Conservation (phyloP, 768 basidiomycete genomes). For the Russula earlei region DNA sequence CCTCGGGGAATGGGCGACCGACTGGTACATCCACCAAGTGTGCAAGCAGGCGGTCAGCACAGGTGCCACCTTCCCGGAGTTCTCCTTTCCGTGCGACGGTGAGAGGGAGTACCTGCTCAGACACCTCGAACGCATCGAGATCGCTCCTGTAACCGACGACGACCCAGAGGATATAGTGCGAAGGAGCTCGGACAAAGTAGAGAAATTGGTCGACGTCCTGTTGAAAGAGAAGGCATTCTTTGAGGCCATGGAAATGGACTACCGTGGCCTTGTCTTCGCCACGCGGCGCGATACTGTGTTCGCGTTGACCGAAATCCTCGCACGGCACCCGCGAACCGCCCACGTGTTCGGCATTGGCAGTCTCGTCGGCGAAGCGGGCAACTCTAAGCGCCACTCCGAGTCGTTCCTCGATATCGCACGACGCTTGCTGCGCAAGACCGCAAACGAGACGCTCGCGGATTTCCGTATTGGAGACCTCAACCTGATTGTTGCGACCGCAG, state of each 20-base stretch:
- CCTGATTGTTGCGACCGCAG: constrained; percentile 63
- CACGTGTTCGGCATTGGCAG: constrained; percentile 46
- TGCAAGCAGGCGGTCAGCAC: constrained; percentile 40
- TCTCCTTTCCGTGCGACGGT: constrained; percentile 42
- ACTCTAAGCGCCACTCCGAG: constrained; percentile 40
- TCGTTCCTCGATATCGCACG: constrained; percentile 66
- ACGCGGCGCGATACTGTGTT: constrained; percentile 66
- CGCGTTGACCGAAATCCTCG: constrained; percentile 54
- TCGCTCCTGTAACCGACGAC: constrained; percentile 37
- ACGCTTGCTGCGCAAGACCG: constrained; percentile 39
- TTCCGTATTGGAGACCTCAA: constrained; percentile 66
- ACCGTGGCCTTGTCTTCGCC: constrained; percentile 71
- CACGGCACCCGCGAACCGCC: constrained; percentile 45
- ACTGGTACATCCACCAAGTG: constrained; percentile 64
- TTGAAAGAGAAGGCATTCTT: constrained; percentile 45
- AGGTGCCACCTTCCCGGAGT: constrained; percentile 38
- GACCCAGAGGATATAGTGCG: constrained; percentile 41
- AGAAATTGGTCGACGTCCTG: constrained; percentile 44
- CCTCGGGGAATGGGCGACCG: constrained; percentile 65
- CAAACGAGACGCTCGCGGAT: constrained; percentile 46
- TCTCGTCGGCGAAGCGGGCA: constrained; percentile 59
- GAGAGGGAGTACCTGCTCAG: constrained; percentile 56
- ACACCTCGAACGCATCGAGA: constrained; percentile 37
- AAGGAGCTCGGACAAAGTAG: constrained; percentile 50
- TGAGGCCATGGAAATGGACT: constrained; percentile 43